Percentiles rank a stretch among this genome's conserved stretches.
Evolutionary conservation across 345 rosid species (phyloP).

Genomic region (Rhodomyrtus tomentosa): DNA sequence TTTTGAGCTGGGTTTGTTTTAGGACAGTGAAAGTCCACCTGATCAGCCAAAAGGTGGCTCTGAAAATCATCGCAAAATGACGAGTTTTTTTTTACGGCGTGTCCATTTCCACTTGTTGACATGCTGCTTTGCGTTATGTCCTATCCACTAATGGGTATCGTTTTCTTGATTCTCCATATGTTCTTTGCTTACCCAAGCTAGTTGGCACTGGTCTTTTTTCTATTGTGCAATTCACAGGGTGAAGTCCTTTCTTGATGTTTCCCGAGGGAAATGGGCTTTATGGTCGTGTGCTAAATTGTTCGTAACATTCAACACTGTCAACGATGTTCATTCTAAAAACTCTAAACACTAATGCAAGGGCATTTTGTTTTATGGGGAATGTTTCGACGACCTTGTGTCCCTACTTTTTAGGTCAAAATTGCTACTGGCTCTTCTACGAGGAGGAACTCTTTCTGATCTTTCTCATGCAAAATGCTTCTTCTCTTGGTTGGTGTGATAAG

Average conservation of each 20-base stretch:
- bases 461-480: background rate
- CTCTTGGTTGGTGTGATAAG: background rate
- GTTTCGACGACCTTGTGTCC: background rate
- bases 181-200: background rate
- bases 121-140: background rate
- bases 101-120: background rate
- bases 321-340: background rate
- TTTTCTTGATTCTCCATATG: background rate
- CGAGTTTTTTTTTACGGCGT: background rate
- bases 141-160: background rate
- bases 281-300: background rate
- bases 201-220: background rate
- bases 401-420: background rate
- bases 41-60: background rate
- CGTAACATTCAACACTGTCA: background rate
- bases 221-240: background rate
- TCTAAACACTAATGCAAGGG: background rate
- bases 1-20: background rate
- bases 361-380: background rate
- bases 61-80: background rate
- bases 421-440: background rate
- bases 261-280: background rate
- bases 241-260: background rate
- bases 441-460: background rate
- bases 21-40: background rate